Conservation (phyloP, 73 alveolate genomes). For the Paramecium bursaria region DNA sequence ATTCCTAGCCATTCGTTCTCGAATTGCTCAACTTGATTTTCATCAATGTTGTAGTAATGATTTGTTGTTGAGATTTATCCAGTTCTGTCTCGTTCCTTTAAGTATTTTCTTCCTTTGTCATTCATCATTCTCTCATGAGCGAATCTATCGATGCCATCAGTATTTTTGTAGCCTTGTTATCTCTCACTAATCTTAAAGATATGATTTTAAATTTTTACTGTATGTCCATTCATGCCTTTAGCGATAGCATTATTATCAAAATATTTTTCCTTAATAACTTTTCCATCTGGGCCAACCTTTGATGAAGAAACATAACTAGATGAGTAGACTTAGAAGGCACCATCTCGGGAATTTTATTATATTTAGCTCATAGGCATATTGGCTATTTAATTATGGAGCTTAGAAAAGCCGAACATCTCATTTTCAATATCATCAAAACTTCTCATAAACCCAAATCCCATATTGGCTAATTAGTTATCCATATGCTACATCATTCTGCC, state of each 20-base stretch:
- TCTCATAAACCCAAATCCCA: slow-evolving; percentile 24
- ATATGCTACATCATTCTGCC: slow-evolving; percentile 45
- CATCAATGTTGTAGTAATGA: slow-evolving; percentile 50
- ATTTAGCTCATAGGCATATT: slow-evolving; percentile 11
- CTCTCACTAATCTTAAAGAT: slow-evolving; percentile 49
- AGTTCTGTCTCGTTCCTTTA: slow-evolving; percentile 47
- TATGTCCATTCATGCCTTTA: slow-evolving; percentile 48
- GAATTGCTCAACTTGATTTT: slow-evolving; percentile 44
- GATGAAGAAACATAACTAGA: slow-evolving; percentile 55
- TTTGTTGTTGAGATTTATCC: slow-evolving; percentile 44
- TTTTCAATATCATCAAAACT: slow-evolving; percentile 55
- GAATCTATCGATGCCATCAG: slow-evolving; percentile 48
- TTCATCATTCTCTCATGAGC: slow-evolving; percentile 62
- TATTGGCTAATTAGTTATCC: slow-evolving; percentile 50
- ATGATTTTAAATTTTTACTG: not conserved
- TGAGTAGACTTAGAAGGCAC: slow-evolving; percentile 46
- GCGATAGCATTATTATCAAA: slow-evolving; percentile 62
- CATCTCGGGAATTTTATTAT: slow-evolving; percentile 38
- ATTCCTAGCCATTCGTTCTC: slow-evolving; percentile 62
- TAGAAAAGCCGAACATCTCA: slow-evolving; percentile 56
- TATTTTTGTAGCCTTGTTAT: slow-evolving; percentile 53
- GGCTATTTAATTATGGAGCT: slow-evolving; percentile 26
- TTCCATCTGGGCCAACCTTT: slow-evolving; percentile 51
- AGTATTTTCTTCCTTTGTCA: slow-evolving; percentile 43
- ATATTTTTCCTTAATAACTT: slow-evolving; percentile 46